Evolutionary conservation across 2,329 filamentous ascomycete genomes (phyloP).

Genomic region (Colletotrichum tropicale): DNA sequence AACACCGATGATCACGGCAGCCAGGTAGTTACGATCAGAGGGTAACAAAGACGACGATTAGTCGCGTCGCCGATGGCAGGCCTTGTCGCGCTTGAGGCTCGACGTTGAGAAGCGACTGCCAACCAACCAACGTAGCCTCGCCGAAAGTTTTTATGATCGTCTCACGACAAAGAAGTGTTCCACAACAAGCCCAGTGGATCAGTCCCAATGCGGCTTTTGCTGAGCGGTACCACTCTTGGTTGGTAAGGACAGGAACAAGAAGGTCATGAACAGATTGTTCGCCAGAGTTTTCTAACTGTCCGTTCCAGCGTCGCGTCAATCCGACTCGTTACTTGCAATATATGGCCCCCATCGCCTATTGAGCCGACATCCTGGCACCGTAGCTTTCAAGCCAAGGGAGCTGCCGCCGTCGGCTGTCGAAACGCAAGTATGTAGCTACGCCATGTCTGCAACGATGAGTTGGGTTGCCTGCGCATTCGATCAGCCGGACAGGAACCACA

Average conservation of each 20-base stretch:
- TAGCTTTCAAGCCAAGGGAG: not conserved
- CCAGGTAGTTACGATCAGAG: not conserved
- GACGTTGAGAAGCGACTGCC: not conserved
- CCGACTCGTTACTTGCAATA: not conserved
- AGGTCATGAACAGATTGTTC: not conserved
- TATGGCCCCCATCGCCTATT: not conserved
- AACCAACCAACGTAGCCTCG: not conserved
- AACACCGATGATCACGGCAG: not conserved
- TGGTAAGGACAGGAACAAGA: not conserved
- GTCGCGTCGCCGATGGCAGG: not conserved
- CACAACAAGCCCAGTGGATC: not conserved
- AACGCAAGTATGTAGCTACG: not conserved
- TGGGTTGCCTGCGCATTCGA: not conserved
- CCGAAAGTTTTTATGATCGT: not conserved
- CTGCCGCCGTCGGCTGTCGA: not conserved
- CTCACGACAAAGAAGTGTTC: slow-evolving; percentile 1
- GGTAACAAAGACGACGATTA: not conserved
- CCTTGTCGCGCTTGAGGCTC: not conserved
- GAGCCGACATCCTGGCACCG: not conserved
- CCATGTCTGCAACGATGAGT: not conserved
- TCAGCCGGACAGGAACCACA: not conserved
- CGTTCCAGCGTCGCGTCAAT: not conserved
- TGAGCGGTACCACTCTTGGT: not conserved
- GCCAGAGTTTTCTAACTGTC: not conserved
- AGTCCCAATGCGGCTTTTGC: not conserved